phyloP scores from a whole-genome alignment of 208 protist genomes.

The Crithidia acanthocephali region DNA sequence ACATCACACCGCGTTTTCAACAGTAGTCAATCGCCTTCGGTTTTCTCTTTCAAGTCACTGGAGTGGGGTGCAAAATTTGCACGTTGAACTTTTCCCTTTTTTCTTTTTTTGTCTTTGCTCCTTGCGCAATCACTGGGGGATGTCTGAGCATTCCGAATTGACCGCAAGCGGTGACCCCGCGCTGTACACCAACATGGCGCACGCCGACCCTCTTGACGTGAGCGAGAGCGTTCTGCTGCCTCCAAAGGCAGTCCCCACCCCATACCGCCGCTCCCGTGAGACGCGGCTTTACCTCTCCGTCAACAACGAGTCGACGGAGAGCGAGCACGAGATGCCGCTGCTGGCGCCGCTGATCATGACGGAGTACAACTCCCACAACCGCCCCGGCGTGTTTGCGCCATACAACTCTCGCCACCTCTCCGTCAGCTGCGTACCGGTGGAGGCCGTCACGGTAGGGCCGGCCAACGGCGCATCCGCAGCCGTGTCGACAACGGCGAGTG shows the following conservation, averaged over 20 bases:
- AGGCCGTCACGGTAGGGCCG: not conserved
- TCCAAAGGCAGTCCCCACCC: slow-evolving; percentile 12
- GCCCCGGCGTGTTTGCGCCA: not conserved
- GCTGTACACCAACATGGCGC: slow-evolving; percentile 17
- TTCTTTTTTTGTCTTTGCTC: not conserved
- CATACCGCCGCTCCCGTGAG: not conserved
- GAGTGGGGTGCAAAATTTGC: not conserved
- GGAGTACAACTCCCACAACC: not conserved
- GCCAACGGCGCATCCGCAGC: not conserved
- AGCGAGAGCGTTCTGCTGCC: slow-evolving; percentile 30
- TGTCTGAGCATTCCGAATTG: not conserved
- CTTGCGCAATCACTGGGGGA: not conserved
- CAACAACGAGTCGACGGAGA: not conserved
- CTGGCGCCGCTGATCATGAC: slow-evolving; percentile 2
- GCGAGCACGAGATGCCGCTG: not conserved
- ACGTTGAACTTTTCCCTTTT: not conserved
- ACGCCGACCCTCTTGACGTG: slow-evolving; percentile 2
- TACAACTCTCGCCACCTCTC: slow-evolving; percentile 13
- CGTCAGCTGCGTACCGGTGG: slow-evolving; percentile 21
- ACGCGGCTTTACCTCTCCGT: slow-evolving; percentile 17
- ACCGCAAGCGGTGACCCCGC: not conserved
- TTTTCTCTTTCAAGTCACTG: no score
- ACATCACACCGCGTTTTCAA: no score
- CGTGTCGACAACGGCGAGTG: not conserved
- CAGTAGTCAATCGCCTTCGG: no score